Base-by-base conservation (phyloP, 1,139 yeast species). In the Hansenula lynferdii region DNA sequence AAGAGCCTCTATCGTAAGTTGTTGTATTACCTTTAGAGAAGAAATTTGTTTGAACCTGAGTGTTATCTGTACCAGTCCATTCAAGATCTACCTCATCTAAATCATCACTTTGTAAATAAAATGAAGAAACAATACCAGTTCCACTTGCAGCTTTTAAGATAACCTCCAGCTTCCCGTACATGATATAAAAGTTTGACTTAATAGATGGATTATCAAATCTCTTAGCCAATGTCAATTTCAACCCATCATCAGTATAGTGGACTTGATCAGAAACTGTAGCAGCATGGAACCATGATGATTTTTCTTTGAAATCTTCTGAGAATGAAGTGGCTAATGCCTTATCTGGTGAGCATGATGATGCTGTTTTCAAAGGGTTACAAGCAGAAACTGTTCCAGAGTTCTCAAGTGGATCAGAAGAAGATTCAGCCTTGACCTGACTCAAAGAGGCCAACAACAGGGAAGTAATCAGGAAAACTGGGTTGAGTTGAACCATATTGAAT, bases 11-110 rank as follows among this genome's bases (percentile, higher is more conserved):
- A 53, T 83, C 84, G 55, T 80, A 85, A n/a, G 87, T 75, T 3
- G 78, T 60, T 2, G 85, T 77, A 50, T 83, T 69, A 43, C 96
- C 96, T 57, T 86, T 83, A 28, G 86, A 76, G 62, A 86, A 89
- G 60, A 64, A 89, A 60, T 89, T 87, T 27, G 92, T 72, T 62
- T 86, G 96, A 54, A 85, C 80, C 55, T 82, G 77, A 31, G 74
- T 67, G 16, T 68, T 69, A 54, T 85, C 92, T 39, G 84, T 78
- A 19, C 96, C 96, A 40, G 84, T 69, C 76, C 92, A 80, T 60
- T 87, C 96, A 38, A 85, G 61, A 63, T 87, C 96, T 34, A 87
- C 77, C 63, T 87, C 96, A 60, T 87, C 96, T 46, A 81, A 65
- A 52, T 83, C 95, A 58, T 87, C 96, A 49, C 89, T 80, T 59